A percentile compares a stretch with the other conserved stretches of the same genome.
These are phyloP conservation scores for Paraphaeosphaeria minitans DNA, from an alignment of 2,329 filamentous ascomycete species.

Conservation along the genomic window DNA sequence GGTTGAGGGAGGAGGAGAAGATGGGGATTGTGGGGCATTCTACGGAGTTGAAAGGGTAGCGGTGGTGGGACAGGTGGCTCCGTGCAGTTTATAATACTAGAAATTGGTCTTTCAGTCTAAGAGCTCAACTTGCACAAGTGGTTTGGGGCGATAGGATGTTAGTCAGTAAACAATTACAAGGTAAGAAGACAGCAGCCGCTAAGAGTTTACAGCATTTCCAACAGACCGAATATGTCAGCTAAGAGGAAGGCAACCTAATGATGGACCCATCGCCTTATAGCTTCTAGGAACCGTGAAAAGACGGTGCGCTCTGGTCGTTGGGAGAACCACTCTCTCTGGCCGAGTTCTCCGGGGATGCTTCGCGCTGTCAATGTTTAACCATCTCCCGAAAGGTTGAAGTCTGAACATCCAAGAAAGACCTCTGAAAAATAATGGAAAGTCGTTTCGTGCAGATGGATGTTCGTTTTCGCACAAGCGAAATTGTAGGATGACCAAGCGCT, in stretches of 20 bases:
- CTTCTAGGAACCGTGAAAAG: not conserved
- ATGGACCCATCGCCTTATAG: not conserved
- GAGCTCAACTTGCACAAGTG: too few species aligned
- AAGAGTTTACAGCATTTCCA: not conserved
- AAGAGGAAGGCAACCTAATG: not conserved
- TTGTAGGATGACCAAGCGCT: not conserved
- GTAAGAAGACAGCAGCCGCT: not conserved
- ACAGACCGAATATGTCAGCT: not conserved
- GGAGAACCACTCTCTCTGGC: not conserved
- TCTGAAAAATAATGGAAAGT: not conserved
- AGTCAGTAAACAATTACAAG: not conserved
- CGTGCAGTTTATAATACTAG: too few species aligned
- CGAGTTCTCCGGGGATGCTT: not conserved
- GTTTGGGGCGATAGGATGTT: too few species aligned
- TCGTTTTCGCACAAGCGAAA: not conserved
- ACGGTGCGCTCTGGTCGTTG: not conserved
- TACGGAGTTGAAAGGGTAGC: constrained; percentile 26
- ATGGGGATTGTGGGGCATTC: constrained; percentile 39
- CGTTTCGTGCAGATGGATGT: not conserved
- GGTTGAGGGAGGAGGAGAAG: constrained; percentile 43
- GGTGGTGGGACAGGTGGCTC: too few species aligned
- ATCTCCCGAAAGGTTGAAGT: not conserved
- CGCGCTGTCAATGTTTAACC: not conserved
- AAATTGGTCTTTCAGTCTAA: too few species aligned
- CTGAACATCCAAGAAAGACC: not conserved